phyloP scores from a whole-genome alignment of 108 stramenopile species.

The Fistulifera pelliculosa region DNA sequence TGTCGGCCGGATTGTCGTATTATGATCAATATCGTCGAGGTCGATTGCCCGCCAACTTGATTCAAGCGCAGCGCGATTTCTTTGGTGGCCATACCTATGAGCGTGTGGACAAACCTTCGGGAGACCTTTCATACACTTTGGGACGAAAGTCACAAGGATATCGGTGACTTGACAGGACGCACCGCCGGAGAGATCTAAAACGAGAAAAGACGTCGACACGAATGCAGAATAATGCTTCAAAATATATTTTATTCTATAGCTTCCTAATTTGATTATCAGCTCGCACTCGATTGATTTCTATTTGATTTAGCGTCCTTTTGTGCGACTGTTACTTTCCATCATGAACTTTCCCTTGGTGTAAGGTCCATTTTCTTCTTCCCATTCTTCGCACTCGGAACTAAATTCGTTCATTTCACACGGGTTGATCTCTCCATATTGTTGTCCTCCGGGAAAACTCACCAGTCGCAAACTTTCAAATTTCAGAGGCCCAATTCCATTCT shows the following conservation, averaged over 20 bases:
- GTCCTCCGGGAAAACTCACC: constrained; percentile 83
- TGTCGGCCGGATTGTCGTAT: constrained; percentile 87
- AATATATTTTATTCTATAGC: too few species aligned
- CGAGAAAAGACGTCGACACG: not conserved
- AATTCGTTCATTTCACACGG: constrained; percentile 96
- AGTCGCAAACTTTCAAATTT: constrained; percentile 58
- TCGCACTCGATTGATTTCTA: too few species aligned
- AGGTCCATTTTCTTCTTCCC: constrained; percentile 72
- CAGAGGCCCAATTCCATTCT: constrained; percentile 78
- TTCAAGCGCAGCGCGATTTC: constrained; percentile 98
- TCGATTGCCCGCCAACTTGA: constrained; percentile 87
- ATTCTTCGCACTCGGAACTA: constrained; percentile 79
- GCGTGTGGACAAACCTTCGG: constrained; percentile 55
- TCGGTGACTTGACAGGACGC: constrained; percentile 86
- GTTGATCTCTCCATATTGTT: constrained; percentile 89
- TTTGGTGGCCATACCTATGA: constrained; percentile 99
- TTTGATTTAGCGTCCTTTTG: constrained; percentile 49
- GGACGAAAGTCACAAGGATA: constrained; percentile 91
- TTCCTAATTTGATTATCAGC: too few species aligned
- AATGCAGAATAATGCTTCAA: not conserved
- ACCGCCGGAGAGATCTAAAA: constrained; percentile 73
- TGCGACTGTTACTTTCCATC: constrained; percentile 67
- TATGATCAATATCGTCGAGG: constrained; percentile 92
- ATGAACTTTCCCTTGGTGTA: constrained; percentile 62
- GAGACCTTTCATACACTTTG: constrained; percentile 86